A percentile compares a stretch with the other conserved stretches of the same genome.
phyloP scores from a whole-genome alignment of 2,329 filamentous ascomycete genomes.

The Arthrobotrys sphaeroides region DNA sequence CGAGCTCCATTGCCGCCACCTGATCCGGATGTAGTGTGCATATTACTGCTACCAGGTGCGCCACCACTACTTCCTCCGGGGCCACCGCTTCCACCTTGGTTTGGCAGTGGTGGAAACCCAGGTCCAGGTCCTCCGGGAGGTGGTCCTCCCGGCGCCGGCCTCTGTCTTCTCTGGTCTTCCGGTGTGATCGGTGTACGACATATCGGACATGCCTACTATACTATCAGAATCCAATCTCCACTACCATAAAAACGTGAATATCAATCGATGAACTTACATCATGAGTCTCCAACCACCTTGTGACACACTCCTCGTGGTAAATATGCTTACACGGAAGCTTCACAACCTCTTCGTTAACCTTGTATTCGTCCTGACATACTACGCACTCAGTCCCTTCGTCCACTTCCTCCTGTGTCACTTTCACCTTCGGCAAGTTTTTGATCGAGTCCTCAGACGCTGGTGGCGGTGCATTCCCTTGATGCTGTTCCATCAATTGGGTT shows the following conservation, averaged over 20 bases:
- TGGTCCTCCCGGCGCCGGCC: conserved; percentile 30
- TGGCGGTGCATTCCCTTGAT: conserved; percentile 79
- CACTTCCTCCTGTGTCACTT: conserved; percentile 75
- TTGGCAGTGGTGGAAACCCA: not conserved
- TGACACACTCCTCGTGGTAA: conserved; percentile 58
- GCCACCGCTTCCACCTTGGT: not conserved
- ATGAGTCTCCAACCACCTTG: conserved; percentile 57
- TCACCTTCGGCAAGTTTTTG: conserved; percentile 74
- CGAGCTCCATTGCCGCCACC: conserved; percentile 36
- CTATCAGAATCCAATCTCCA: not conserved
- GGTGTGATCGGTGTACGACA: conserved; percentile 57
- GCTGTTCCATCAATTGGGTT: conserved; percentile 85
- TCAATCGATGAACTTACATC: conserved; percentile 54
- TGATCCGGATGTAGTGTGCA: conserved; percentile 39
- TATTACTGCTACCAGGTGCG: conserved; percentile 8
- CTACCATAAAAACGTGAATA: not conserved
- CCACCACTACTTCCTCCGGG: conserved; percentile 6
- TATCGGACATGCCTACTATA: conserved; percentile 56
- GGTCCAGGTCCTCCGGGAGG: conserved; percentile 20
- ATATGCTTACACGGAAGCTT: conserved; percentile 82
- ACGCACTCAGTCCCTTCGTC: conserved; percentile 81
- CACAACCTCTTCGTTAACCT: conserved; percentile 76
- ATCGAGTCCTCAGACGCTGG: conserved; percentile 82
- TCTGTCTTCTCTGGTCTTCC: conserved; percentile 53
- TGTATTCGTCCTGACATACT: conserved; percentile 90